Evolutionary conservation across 176 grass and related monocot genomes (phyloP).

Genomic region (Oryza coarctata): DNA sequence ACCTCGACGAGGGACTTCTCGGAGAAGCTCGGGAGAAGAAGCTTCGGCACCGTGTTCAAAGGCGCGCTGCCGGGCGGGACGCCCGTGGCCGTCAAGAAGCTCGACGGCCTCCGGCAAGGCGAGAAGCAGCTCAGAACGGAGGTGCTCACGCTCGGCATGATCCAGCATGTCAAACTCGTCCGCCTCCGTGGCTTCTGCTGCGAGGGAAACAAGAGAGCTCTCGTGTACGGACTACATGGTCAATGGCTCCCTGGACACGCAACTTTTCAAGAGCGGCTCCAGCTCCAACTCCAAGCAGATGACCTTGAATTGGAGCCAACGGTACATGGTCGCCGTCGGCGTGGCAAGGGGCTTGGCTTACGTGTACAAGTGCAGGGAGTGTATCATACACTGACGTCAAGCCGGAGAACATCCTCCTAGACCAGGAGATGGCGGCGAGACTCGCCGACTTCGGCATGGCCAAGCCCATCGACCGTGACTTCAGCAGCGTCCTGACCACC

Average conservation of each 20-base stretch:
- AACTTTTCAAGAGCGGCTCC: conserved; percentile 35
- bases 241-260: conserved; percentile 47
- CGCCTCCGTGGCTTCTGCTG: conserved; percentile 50
- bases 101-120: conserved; percentile 40
- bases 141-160: conserved; percentile 50
- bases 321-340: conserved; percentile 27
- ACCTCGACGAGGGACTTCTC: conserved; percentile 41
- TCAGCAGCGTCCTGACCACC: conserved; percentile 56
- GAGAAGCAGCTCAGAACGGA: conserved; percentile 54
- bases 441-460: conserved; percentile 56
- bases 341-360: conserved; percentile 41
- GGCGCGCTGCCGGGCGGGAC: conserved; percentile 30
- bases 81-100: conserved; percentile 47
- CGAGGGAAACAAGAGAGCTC: conserved; percentile 45
- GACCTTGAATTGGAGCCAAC: conserved; percentile 37
- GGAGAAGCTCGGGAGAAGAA: conserved; percentile 50
- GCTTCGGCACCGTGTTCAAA: conserved; percentile 49
- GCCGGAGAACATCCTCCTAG: conserved; percentile 55
- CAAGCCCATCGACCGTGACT: conserved; percentile 47
- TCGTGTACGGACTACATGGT: conserved; percentile 53
- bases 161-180: conserved; percentile 51
- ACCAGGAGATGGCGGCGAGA: conserved; percentile 35
- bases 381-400: conserved; percentile 65
- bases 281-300: conserved; percentile 1
- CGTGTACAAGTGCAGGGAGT: conserved; percentile 47